Percentiles rank a stretch among this genome's conserved stretches.
These are phyloP conservation scores for Trichoderma gracile DNA, from an alignment of 2,329 filamentous ascomycete genomes.

Conservation along the genomic window DNA sequence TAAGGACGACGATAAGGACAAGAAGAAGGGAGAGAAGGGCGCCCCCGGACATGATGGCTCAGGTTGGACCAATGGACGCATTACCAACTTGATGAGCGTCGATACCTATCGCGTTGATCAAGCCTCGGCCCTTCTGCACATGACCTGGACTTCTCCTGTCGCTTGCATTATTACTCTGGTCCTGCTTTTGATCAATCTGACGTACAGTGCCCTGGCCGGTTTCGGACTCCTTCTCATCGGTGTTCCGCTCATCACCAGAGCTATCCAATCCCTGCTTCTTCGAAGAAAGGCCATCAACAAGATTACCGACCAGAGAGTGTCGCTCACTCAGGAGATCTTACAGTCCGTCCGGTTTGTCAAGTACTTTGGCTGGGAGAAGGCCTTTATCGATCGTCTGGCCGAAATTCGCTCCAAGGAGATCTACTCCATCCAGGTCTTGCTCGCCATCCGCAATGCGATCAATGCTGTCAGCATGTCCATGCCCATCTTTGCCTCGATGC, in stretches of 20 bases:
- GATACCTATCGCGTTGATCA: conserved; percentile 93
- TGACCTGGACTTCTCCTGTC: conserved; percentile 85
- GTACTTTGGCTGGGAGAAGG: conserved; percentile 92
- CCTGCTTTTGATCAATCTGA: conserved; percentile 81
- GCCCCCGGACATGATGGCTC: conserved; percentile 55
- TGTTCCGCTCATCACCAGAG: conserved; percentile 73
- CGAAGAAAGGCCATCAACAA: conserved; percentile 84
- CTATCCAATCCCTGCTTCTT: conserved; percentile 73
- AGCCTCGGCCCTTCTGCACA: conserved; percentile 84
- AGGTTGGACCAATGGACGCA: conserved; percentile 90
- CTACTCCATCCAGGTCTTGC: conserved; percentile 75
- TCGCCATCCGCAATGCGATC: conserved; percentile 82
- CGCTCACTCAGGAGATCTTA: conserved; percentile 87
- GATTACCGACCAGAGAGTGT: conserved; percentile 88
- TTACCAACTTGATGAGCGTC: conserved; percentile 92
- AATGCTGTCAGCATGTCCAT: conserved; percentile 81
- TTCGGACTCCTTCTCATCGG: conserved; percentile 79
- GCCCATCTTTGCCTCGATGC: conserved; percentile 92
- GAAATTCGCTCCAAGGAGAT: conserved; percentile 77
- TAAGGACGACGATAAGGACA: no score
- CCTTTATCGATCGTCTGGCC: conserved; percentile 75
- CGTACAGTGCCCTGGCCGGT: conserved; percentile 85
- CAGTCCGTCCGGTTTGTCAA: conserved; percentile 94
- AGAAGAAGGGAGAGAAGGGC: conserved; percentile 42
- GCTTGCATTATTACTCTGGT: conserved; percentile 75